Percentiles rank a stretch among this genome's conserved stretches.
phyloP scores from a whole-genome alignment of 305 asterid genomes.

The Rubia peregrina region DNA sequence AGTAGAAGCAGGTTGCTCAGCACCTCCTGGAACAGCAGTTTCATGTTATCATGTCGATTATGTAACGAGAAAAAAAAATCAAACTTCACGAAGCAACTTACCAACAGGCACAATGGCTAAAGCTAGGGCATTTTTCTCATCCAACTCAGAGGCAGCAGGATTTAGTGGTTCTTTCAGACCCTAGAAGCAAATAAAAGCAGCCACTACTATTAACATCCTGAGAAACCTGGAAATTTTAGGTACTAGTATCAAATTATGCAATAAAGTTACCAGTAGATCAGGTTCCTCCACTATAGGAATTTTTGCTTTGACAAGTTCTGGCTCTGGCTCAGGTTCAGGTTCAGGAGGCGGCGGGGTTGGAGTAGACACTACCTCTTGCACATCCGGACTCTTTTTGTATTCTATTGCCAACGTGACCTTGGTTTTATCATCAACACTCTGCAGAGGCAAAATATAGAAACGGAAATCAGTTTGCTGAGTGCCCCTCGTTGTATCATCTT shows the following conservation, averaged over 20 bases:
- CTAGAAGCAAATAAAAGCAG: conserved; percentile 29
- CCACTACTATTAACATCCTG: conserved; percentile 9
- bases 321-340: conserved; percentile 45
- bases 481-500: not conserved
- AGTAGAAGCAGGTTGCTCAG: conserved; percentile 48
- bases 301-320: conserved; percentile 52
- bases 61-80: not conserved
- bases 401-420: conserved; percentile 72
- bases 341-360: conserved; percentile 47
- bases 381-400: conserved; percentile 57
- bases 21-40: conserved; percentile 26
- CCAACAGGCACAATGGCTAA: conserved; percentile 89
- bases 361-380: conserved; percentile 43
- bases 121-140: conserved; percentile 87
- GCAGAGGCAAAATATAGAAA: conserved; percentile 1
- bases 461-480: not conserved
- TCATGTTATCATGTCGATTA: not conserved
- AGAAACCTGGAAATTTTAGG: not conserved
- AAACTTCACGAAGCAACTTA: conserved; percentile 23
- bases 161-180: conserved; percentile 50
- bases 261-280: conserved; percentile 61
- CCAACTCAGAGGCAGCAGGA: conserved; percentile 75
- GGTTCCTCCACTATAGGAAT: conserved; percentile 50
- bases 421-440: conserved; percentile 51
- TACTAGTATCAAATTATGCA: not conserved